phyloP scores from a whole-genome alignment of 805 yeast species.

The Priceomyces medius region DNA sequence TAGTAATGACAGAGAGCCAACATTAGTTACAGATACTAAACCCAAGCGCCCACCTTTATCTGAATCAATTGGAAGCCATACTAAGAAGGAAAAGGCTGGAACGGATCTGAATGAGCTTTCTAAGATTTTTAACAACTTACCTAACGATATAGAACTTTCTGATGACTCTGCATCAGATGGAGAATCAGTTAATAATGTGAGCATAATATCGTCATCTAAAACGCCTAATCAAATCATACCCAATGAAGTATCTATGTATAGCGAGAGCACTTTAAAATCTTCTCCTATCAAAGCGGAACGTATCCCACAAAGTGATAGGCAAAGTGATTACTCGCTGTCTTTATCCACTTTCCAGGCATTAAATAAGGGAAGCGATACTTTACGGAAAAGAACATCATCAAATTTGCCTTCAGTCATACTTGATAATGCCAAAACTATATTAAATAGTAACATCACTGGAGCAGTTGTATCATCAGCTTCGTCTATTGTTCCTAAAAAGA shows the following conservation, averaged over 20 bases:
- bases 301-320: constrained; percentile 10
- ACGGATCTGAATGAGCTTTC: constrained; percentile 34
- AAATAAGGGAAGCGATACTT: constrained; percentile 16
- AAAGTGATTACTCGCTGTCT: constrained; percentile 18
- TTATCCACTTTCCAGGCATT: constrained; percentile 26
- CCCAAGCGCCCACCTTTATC: constrained; percentile 1
- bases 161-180: constrained; percentile 46
- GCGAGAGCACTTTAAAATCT: constrained; percentile 14
- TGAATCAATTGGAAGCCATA: not conserved
- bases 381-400: constrained; percentile 27
- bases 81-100: constrained; percentile 7
- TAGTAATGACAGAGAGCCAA: constrained; percentile 14
- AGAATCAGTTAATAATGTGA: constrained; percentile 29
- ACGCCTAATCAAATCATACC: constrained; percentile 2
- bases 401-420: constrained; percentile 33
- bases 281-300: constrained; percentile 28
- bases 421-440: constrained; percentile 39
- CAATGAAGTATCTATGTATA: not conserved
- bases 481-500: constrained; percentile 20
- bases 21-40: not conserved
- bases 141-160: constrained; percentile 46
- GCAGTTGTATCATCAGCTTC: constrained; percentile 30
- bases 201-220: constrained; percentile 11
- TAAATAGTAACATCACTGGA: constrained; percentile 26
- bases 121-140: constrained; percentile 44